A percentile compares a stretch with the other conserved stretches of the same genome.
phyloP scores from a whole-genome alignment of 106 monocot species.

The Dendrobium officinale region DNA sequence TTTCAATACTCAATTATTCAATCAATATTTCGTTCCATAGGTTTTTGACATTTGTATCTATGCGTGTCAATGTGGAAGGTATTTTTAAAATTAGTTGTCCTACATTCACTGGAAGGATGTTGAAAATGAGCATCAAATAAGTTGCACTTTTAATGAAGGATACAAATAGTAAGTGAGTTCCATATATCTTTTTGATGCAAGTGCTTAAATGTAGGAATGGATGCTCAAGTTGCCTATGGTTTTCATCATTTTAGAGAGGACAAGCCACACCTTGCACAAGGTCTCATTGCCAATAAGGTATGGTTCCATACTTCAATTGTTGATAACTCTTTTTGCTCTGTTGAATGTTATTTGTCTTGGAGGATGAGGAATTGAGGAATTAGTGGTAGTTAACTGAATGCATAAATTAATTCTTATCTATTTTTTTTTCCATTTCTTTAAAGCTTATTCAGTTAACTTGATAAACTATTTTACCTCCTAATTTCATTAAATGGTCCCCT shows the following conservation, averaged over 20 bases:
- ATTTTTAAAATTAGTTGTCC: background rate
- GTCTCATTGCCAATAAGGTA: slow-evolving; percentile 93
- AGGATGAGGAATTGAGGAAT: background rate
- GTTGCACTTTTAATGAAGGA: background rate
- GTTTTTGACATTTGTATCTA: too few species aligned
- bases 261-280: slow-evolving; percentile 74
- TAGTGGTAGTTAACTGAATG: background rate
- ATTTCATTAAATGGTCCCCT: too few species aligned
- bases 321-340: background rate
- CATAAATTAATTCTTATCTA: background rate
- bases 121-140: background rate
- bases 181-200: background rate
- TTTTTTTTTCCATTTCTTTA: too few species aligned
- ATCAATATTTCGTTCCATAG: too few species aligned
- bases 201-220: slow-evolving; percentile 60
- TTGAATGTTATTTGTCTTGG: background rate
- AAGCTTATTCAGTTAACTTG: too few species aligned
- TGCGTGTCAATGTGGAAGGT: background rate
- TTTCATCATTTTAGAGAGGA: slow-evolving; percentile 86
- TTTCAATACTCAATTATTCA: too few species aligned
- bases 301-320: background rate
- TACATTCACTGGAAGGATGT: background rate
- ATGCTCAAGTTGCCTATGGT: slow-evolving; percentile 92
- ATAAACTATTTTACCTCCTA: too few species aligned
- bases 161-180: background rate